A percentile compares a stretch with the other conserved stretches of the same genome.
These are phyloP conservation scores for Stagonosporopsis cucurbitacearum DNA, from an alignment of 2,329 filamentous ascomycete genomes.

Conservation along the genomic window DNA sequence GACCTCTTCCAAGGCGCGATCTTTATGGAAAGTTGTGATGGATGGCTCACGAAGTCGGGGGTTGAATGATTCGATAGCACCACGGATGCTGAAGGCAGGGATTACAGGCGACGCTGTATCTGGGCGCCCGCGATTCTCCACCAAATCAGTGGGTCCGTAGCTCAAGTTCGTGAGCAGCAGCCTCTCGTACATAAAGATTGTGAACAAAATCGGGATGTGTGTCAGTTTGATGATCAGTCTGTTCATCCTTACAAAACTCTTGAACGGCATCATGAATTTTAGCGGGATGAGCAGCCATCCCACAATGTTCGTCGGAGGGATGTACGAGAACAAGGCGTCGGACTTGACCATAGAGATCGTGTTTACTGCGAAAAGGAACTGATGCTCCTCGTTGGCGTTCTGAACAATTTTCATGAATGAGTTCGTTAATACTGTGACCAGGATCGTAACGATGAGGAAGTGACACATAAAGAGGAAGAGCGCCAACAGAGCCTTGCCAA, in stretches of 20 bases:
- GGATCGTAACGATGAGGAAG: constrained; percentile 90
- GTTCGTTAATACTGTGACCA: constrained; percentile 95
- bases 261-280: constrained; percentile 79
- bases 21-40: constrained; percentile 86
- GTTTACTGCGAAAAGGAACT: constrained; percentile 93
- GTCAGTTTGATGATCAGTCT: constrained; percentile 90
- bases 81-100: constrained; percentile 50
- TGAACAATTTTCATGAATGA: constrained; percentile 95
- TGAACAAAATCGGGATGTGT: constrained; percentile 85
- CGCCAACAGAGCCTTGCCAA: constrained; percentile 77
- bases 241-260: constrained; percentile 83
- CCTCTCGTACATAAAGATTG: constrained; percentile 87
- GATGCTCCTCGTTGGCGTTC: constrained; percentile 91
- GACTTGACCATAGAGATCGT: constrained; percentile 98
- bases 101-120: constrained; percentile 63
- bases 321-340: constrained; percentile 93
- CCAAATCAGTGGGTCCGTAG: constrained; percentile 82
- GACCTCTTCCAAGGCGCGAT: constrained; percentile 87
- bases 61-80: constrained; percentile 68
- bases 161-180: constrained; percentile 76
- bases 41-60: constrained; percentile 84
- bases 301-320: constrained; percentile 88
- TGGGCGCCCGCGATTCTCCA: constrained; percentile 72
- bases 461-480: constrained; percentile 93
- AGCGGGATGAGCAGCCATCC: constrained; percentile 88